Conservation (phyloP, 441 rosid genomes). For the Populus trichocarpa region DNA sequence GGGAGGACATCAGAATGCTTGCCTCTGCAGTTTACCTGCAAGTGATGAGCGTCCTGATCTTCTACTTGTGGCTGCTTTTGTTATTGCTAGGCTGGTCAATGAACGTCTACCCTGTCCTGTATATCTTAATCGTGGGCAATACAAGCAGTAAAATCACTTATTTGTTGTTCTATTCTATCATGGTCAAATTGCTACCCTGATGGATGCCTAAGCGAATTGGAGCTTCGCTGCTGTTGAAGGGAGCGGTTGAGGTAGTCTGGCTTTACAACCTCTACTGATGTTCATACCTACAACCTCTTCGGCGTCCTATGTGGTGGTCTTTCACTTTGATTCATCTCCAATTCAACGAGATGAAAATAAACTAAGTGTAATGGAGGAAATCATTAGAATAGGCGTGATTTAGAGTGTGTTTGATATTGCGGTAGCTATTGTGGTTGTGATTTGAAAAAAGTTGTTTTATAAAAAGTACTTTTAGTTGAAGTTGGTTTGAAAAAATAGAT, state of each 20-base stretch:
- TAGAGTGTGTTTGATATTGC: too few relatives aligned
- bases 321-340: neutral
- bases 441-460: too few relatives aligned
- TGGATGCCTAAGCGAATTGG: slow-evolving; percentile 71
- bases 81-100: slow-evolving; percentile 59
- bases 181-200: slow-evolving; percentile 55
- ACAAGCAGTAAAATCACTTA: neutral
- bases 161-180: neutral
- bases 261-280: slow-evolving; percentile 49
- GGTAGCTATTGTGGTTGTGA: too few relatives aligned
- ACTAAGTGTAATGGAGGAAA: neutral
- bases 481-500: too few relatives aligned
- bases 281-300: slow-evolving; percentile 38
- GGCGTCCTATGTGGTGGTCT: neutral
- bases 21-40: slow-evolving; percentile 64
- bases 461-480: too few relatives aligned
- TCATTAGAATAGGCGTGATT: neutral
- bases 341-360: neutral
- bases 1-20: slow-evolving; percentile 51
- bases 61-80: slow-evolving; percentile 48
- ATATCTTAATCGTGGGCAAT: too few relatives aligned
- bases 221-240: slow-evolving; percentile 58
- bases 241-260: slow-evolving; percentile 81
- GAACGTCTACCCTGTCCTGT: neutral
- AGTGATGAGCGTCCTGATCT: slow-evolving; percentile 74